Evolutionary conservation across 1,284 basidiomycete genomes (phyloP).

Genomic region (Peniophora sp.): DNA sequence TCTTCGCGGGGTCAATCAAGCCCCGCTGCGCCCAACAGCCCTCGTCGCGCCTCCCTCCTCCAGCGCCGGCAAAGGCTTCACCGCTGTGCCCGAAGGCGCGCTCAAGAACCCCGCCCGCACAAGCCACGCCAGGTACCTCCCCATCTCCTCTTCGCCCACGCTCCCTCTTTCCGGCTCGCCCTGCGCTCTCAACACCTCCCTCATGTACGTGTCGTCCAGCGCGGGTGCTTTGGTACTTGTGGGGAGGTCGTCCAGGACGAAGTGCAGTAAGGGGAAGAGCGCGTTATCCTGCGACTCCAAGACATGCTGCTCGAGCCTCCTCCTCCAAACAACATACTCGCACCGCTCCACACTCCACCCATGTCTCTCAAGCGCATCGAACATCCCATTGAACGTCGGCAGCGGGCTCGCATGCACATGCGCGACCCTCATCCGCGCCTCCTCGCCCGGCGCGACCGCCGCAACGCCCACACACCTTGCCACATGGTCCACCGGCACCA

Average conservation of each 20-base stretch:
- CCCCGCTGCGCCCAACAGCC: constrained; percentile 42
- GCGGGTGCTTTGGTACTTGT: constrained; percentile 94
- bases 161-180: constrained; percentile 44
- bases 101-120: constrained; percentile 84
- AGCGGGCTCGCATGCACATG: constrained; percentile 86
- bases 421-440: constrained; percentile 60
- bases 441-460: constrained; percentile 44
- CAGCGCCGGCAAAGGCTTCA: constrained; percentile 41
- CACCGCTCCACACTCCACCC: constrained; percentile 76
- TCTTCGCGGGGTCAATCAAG: constrained; percentile 10
- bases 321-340: constrained; percentile 92
- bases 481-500: constrained; percentile 97
- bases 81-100: constrained; percentile 32
- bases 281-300: constrained; percentile 93
- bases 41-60: constrained; percentile 21
- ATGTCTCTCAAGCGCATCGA: constrained; percentile 69
- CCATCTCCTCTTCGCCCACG: constrained; percentile 75
- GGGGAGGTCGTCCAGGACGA: constrained; percentile 94
- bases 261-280: constrained; percentile 94
- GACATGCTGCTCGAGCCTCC: constrained; percentile 90
- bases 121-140: constrained; percentile 92
- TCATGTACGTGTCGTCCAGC: constrained; percentile 84
- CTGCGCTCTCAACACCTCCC: constrained; percentile 49
- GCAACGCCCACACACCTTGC: constrained; percentile 78
- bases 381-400: constrained; percentile 87